These are phyloP conservation scores for Phialophora expanda DNA, from an alignment of 2,329 filamentous ascomycete genomes.

Conservation along the genomic window DNA sequence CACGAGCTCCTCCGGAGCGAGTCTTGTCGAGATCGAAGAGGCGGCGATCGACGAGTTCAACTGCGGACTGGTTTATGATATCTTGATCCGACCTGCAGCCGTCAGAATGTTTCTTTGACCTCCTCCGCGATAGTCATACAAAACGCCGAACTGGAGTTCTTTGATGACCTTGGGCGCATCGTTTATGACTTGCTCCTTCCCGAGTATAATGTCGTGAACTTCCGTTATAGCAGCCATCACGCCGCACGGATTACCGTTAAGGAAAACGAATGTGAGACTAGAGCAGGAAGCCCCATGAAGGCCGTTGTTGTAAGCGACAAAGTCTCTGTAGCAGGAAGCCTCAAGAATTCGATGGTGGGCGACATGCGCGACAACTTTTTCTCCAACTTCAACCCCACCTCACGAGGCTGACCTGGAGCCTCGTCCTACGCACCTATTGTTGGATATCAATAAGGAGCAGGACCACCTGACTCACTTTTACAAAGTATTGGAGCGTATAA, in stretches of 20 bases:
- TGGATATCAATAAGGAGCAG: neutral
- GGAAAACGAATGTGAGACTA: neutral
- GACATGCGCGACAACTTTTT: conserved; percentile 23
- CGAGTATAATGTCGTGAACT: conserved; percentile 19
- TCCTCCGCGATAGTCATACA: conserved; percentile 58
- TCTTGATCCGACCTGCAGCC: conserved; percentile 78
- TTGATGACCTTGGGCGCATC: conserved; percentile 88
- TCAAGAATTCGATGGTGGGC: conserved; percentile 24
- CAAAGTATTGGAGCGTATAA: neutral
- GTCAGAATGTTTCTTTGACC: conserved; percentile 18
- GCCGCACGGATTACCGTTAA: conserved; percentile 21
- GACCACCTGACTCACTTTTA: neutral
- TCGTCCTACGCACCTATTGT: neutral
- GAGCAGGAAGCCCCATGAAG: conserved; percentile 18
- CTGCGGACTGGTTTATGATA: conserved; percentile 91
- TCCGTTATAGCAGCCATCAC: conserved; percentile 32
- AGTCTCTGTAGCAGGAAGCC: neutral
- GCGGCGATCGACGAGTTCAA: conserved; percentile 91
- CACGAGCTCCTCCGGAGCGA: conserved; percentile 52
- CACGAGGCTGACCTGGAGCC: conserved; percentile 4
- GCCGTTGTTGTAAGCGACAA: conserved; percentile 3
- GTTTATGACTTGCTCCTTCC: conserved; percentile 88
- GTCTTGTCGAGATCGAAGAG: conserved; percentile 88
- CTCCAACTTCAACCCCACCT: conserved; percentile 14
- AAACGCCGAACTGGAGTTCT: conserved; percentile 90